These are phyloP conservation scores for Gillenia trifoliata DNA, from an alignment of 306 rosid genomes.

Conservation along the genomic window DNA sequence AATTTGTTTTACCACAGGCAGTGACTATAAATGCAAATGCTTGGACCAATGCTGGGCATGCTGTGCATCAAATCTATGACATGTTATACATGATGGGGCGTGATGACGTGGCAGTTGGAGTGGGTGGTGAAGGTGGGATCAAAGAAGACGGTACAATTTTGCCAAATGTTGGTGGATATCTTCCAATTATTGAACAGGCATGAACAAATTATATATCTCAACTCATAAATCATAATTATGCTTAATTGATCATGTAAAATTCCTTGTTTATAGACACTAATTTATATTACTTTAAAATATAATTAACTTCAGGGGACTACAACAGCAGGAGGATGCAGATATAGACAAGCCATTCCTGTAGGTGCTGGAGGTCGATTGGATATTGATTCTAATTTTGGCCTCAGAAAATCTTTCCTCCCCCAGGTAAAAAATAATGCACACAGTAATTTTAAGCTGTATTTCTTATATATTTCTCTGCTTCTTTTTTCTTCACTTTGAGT, in stretches of 20 bases:
- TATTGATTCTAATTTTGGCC: constrained; percentile 62
- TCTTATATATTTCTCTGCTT: not conserved
- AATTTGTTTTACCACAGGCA: constrained; percentile 43
- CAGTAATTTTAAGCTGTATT: not conserved
- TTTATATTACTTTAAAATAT: not conserved
- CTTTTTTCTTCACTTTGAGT: not conserved
- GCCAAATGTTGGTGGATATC: constrained; percentile 89
- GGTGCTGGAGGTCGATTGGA: constrained; percentile 72
- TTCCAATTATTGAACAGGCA: constrained; percentile 88
- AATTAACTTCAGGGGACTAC: constrained; percentile 51
- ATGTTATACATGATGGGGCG: constrained; percentile 88
- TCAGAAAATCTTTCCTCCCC: constrained; percentile 85
- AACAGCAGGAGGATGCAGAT: constrained; percentile 82
- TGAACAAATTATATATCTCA: not conserved
- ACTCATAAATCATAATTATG: not conserved
- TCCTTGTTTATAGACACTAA: not conserved
- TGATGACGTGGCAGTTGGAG: constrained; percentile 79
- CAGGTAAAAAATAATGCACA: constrained; percentile 42
- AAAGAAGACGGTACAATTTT: constrained; percentile 63
- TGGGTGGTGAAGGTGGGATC: constrained; percentile 94
- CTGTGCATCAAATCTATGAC: constrained; percentile 89
- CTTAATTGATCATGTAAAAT: not conserved
- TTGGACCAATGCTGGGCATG: constrained; percentile 82
- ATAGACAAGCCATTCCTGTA: constrained; percentile 73
- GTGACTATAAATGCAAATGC: constrained; percentile 69